phyloP scores from a whole-genome alignment of 768 basidiomycete species.

The Gymnopilus junonius region DNA sequence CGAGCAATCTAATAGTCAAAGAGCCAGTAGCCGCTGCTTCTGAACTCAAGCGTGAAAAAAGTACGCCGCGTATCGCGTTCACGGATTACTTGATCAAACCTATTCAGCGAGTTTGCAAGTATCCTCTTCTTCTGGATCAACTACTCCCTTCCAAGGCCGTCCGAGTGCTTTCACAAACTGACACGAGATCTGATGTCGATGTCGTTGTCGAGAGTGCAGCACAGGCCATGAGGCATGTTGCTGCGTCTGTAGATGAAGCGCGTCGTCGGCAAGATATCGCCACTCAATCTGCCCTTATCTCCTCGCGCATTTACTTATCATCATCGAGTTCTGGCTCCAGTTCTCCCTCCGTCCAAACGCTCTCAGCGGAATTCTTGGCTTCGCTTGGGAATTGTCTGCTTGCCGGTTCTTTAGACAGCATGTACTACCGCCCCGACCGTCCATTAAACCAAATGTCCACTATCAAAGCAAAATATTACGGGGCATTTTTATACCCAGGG shows the following conservation, averaged over 20 bases:
- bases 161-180: slow-evolving; percentile 24
- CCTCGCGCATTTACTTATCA: slow-evolving; percentile 61
- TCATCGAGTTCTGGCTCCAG: slow-evolving; percentile 30
- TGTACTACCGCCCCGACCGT: slow-evolving; percentile 63
- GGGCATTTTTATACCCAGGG: slow-evolving; percentile 85
- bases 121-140: slow-evolving; percentile 86
- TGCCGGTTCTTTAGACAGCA: slow-evolving; percentile 87
- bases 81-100: slow-evolving; percentile 96
- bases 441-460: slow-evolving; percentile 48
- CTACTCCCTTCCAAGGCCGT: slow-evolving; percentile 47
- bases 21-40: slow-evolving; percentile 30
- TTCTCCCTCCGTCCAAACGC: slow-evolving; percentile 37
- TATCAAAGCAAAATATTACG: slow-evolving; percentile 84
- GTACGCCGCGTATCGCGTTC: slow-evolving; percentile 56
- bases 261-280: slow-evolving; percentile 66
- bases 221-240: slow-evolving; percentile 76
- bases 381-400: slow-evolving; percentile 80
- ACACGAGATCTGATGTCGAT: slow-evolving; percentile 38
- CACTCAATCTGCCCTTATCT: slow-evolving; percentile 68
- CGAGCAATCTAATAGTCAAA: slow-evolving; percentile 35
- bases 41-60: slow-evolving; percentile 31
- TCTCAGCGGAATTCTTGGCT: slow-evolving; percentile 64
- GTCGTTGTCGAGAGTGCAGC: slow-evolving; percentile 57
- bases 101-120: slow-evolving; percentile 95
- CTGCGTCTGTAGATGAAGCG: slow-evolving; percentile 82